Conservation (phyloP, 345 rosid species). For the Eucalyptus marginata region DNA sequence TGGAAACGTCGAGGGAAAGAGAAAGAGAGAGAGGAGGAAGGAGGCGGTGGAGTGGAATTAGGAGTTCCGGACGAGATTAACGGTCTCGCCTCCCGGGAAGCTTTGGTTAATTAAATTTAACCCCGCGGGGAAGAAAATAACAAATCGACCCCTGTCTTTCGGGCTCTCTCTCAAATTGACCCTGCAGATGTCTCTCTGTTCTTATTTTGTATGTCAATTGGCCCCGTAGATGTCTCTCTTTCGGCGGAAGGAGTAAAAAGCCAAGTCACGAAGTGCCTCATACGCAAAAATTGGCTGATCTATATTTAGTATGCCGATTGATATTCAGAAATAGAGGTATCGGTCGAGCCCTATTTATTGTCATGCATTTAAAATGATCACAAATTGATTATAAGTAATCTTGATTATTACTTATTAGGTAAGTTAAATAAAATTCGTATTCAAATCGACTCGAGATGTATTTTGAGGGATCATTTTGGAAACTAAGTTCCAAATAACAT, state of each 20-base stretch:
- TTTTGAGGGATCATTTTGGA: neutral
- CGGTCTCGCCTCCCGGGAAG: neutral
- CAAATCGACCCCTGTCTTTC: neutral
- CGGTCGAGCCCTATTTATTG: too few relatives aligned
- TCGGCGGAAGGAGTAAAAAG: neutral
- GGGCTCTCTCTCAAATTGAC: neutral
- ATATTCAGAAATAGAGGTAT: neutral
- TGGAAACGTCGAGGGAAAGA: neutral
- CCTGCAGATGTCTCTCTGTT: neutral
- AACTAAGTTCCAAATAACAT: neutral
- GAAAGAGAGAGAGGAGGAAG: neutral
- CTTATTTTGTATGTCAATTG: neutral
- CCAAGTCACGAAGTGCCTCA: neutral
- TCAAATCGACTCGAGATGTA: neutral
- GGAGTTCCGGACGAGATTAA: neutral
- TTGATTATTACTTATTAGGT: neutral
- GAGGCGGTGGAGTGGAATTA: neutral
- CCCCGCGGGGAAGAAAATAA: neutral
- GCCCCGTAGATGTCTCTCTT: neutral
- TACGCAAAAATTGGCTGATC: neutral
- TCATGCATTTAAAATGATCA: neutral
- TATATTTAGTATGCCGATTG: neutral
- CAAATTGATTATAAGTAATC: neutral
- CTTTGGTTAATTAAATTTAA: neutral
- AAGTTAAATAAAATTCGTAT: neutral